These are phyloP conservation scores for Scorias spongiosa DNA, from an alignment of 2,329 filamentous ascomycete species.

Conservation along the genomic window DNA sequence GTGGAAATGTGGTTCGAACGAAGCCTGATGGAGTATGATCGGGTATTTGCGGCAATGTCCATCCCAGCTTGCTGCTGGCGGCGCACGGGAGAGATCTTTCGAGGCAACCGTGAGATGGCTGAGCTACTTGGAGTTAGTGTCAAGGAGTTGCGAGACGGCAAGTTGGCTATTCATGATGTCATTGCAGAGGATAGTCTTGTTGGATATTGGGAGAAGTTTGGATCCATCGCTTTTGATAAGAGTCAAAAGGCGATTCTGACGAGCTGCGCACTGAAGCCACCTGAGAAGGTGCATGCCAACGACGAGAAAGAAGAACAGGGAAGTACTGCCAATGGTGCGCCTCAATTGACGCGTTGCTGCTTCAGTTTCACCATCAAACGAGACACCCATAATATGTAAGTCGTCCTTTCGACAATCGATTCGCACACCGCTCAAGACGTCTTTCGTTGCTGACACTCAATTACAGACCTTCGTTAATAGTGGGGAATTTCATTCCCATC, in stretches of 20 bases:
- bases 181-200: constrained; percentile 89
- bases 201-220: constrained; percentile 98
- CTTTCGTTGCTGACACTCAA: not conserved
- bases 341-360: constrained; percentile 64
- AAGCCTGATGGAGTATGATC: constrained; percentile 92
- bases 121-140: constrained; percentile 88
- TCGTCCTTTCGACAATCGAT: constrained; percentile 7
- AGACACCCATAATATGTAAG: constrained; percentile 93
- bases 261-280: constrained; percentile 79
- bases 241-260: constrained; percentile 91
- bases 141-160: constrained; percentile 79
- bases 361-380: constrained; percentile 95
- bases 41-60: constrained; percentile 97
- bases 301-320: not conserved
- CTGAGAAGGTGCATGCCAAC: constrained; percentile 32
- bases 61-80: constrained; percentile 96
- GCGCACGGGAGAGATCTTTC: constrained; percentile 89
- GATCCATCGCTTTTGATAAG: constrained; percentile 89
- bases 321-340: constrained; percentile 40
- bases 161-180: constrained; percentile 88
- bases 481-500: constrained; percentile 92
- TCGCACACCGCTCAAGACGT: not conserved
- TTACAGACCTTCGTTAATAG: constrained; percentile 72
- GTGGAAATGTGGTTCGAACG: constrained; percentile 99
- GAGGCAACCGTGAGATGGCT: constrained; percentile 97